Conservation (phyloP, 1,284 basidiomycete species). For the Violaceomyces palustris region DNA sequence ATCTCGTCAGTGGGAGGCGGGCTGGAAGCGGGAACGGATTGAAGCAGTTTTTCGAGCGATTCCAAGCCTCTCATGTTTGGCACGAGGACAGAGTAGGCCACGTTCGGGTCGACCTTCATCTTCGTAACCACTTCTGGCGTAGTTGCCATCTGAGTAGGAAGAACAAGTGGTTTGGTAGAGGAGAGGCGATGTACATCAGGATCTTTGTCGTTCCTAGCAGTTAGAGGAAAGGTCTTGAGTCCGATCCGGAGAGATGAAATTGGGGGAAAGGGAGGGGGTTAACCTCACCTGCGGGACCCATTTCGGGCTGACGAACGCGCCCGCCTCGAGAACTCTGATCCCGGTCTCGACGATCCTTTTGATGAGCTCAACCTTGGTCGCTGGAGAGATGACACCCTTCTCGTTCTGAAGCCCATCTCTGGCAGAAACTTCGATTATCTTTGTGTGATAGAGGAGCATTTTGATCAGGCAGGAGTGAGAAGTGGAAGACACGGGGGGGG, state of each 20-base stretch:
- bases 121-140: conserved; percentile 58
- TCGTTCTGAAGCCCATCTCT: conserved; percentile 93
- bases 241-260: neutral
- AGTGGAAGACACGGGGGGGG: too few relatives aligned
- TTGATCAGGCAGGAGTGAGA: too few relatives aligned
- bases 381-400: conserved; percentile 65
- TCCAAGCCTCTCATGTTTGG: conserved; percentile 69
- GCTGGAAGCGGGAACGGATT: neutral
- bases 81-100: conserved; percentile 76
- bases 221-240: too few relatives aligned
- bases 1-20: conserved; percentile 69
- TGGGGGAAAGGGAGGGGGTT: too few relatives aligned
- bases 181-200: neutral
- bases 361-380: conserved; percentile 76
- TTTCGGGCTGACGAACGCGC: conserved; percentile 73
- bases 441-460: too few relatives aligned
- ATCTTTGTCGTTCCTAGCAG: neutral
- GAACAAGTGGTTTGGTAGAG: too few relatives aligned
- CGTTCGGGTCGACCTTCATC: conserved; percentile 59
- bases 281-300: conserved; percentile 84
- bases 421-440: conserved; percentile 84
- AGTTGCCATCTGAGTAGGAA: conserved; percentile 41
- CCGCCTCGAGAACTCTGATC: conserved; percentile 71
- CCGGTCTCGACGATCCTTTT: conserved; percentile 70
- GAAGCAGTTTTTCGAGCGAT: conserved; percentile 17